Evolutionary conservation across 2,329 filamentous ascomycete species (phyloP), one percentile per base, ranked within the genome.

Genomic region (Triangularia verruculosa): DNA sequence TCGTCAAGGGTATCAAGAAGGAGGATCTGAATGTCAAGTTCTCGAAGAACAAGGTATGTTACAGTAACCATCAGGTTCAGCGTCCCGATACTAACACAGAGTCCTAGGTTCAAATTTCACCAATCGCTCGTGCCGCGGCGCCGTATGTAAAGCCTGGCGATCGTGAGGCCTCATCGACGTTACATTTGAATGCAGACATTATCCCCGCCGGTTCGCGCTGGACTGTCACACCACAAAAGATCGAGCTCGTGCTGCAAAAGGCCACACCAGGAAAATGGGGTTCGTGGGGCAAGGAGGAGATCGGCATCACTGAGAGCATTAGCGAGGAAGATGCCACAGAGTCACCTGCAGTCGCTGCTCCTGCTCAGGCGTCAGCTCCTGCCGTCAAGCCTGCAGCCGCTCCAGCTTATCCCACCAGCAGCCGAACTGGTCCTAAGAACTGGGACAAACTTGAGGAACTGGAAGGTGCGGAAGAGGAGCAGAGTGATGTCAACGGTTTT

Each of bases 391-490:
- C 65, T n/a, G 30, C 61, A 28, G 61, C 27, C 12, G 61, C 32
- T 15, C 90, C 89, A 0, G 77, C 82, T 0, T 97, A 98, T 74
- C 94, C 95, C 0, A 94, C 93, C 0, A 97, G 93, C 0, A 95
- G 94, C 12, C 89, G 88, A 66, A 83, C 79, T 1, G 94, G 93
- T 0, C 86, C 91, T 2, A 97, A 96, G 78, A 85, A 99, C 77
- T 99, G 95, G 95, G 95, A 99, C 74, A 91, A 88, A 66, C 73
- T 97, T 0, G 80, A 80, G 0, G 82, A 84, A 1, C 82, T 86
- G 1, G 87, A 86, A 8, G 83, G 84, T 0, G 87, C 86, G 9
- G 82, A 84, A 0, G 82, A 85, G 0, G 78, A 83, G 12, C 82
- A 84, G 65, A 83, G 82, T 64, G 86, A 89, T 27, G 87, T 93